phyloP scores from a whole-genome alignment of 2,329 filamentous ascomycete species.

The Phyllosticta paracitricarpa region DNA sequence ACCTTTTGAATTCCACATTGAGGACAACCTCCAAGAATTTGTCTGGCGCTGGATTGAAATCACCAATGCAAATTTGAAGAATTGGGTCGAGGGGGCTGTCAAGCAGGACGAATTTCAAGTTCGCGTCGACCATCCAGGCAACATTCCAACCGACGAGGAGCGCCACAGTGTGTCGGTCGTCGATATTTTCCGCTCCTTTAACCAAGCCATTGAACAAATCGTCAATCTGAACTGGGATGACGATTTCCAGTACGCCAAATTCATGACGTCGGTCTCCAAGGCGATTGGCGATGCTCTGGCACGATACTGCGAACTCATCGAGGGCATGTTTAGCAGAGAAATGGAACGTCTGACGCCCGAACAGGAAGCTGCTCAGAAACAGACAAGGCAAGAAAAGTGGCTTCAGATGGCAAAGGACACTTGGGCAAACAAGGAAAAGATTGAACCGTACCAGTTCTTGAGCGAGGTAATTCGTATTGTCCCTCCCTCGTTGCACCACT shows the following conservation, averaged over 20 bases:
- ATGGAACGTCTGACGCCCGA: constrained; percentile 89
- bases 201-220: constrained; percentile 80
- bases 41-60: constrained; percentile 90
- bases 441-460: constrained; percentile 95
- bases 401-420: constrained; percentile 89
- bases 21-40: constrained; percentile 77
- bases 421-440: constrained; percentile 82
- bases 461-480: constrained; percentile 55
- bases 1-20: constrained; percentile 79
- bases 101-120: constrained; percentile 83
- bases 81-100: constrained; percentile 82
- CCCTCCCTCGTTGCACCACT: too few relatives aligned
- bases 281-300: constrained; percentile 74
- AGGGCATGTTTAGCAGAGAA: constrained; percentile 74
- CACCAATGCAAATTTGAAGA: constrained; percentile 68
- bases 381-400: constrained; percentile 84
- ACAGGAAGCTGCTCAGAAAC: constrained; percentile 66
- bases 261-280: constrained; percentile 89
- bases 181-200: constrained; percentile 89
- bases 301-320: constrained; percentile 83
- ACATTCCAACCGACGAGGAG: constrained; percentile 63
- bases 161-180: constrained; percentile 89
- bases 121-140: constrained; percentile 52
- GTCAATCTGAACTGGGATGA: constrained; percentile 84
- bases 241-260: constrained; percentile 85